These are phyloP conservation scores for Russula earlei DNA, from an alignment of 768 basidiomycete species.

Conservation along the genomic window DNA sequence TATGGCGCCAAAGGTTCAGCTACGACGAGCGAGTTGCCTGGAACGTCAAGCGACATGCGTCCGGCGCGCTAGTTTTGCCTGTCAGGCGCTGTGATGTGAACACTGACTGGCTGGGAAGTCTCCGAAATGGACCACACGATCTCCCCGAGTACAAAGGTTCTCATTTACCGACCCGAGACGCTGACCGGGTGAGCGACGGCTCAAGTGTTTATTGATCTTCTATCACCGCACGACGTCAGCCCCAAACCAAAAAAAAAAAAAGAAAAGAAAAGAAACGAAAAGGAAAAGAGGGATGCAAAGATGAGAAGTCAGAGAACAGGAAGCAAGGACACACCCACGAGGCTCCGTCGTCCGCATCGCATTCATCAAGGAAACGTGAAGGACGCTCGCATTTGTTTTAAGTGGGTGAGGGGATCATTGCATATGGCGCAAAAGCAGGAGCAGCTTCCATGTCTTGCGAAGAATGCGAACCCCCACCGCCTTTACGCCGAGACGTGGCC, in stretches of 20 bases:
- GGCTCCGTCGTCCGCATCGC: neutral
- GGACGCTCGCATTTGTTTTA: neutral
- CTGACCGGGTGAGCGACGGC: neutral
- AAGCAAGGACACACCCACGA: slow-evolving; percentile 3
- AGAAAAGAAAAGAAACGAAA: neutral
- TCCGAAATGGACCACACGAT: slow-evolving; percentile 4
- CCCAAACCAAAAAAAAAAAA: neutral
- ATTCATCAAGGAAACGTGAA: neutral
- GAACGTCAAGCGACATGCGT: neutral
- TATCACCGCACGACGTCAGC: slow-evolving; percentile 12
- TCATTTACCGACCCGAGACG: slow-evolving; percentile 1
- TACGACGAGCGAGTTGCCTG: neutral
- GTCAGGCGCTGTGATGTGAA: neutral
- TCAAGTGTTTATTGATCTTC: neutral
- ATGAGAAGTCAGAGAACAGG: slow-evolving; percentile 3
- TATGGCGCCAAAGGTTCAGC: neutral
- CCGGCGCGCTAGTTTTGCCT: neutral
- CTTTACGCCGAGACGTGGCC: slow-evolving; percentile 6
- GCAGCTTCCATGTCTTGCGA: neutral
- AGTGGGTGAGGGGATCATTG: neutral
- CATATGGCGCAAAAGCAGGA: neutral
- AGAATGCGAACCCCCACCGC: neutral
- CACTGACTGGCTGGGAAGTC: slow-evolving; percentile 2
- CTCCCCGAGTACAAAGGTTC: neutral
- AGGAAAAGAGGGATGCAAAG: neutral